Evolutionary conservation across 176 grass and related monocot species (phyloP).

Genomic region (Dendrocalamus sinicus): DNA sequence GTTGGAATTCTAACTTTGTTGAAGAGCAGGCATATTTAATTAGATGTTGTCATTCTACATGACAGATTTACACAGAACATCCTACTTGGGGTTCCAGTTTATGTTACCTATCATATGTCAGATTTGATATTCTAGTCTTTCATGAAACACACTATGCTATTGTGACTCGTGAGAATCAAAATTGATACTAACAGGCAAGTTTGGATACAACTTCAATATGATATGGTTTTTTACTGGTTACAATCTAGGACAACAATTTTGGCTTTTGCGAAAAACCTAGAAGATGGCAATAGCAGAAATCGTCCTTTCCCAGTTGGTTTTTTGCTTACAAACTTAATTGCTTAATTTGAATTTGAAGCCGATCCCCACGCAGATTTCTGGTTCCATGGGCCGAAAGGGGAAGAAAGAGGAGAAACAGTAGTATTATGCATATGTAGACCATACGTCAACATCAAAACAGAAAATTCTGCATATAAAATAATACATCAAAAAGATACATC

Average conservation of each 20-base stretch:
- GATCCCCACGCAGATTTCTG: background rate
- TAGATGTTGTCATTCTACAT: background rate
- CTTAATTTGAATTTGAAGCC: background rate
- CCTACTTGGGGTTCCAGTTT: background rate
- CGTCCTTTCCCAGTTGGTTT: background rate
- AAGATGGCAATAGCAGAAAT: background rate
- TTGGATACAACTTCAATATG: background rate
- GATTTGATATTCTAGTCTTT: background rate
- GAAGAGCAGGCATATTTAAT: background rate
- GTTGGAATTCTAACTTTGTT: slow-evolving; percentile 3
- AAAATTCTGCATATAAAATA: too few relatives aligned
- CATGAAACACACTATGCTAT: background rate
- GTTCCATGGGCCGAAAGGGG: background rate
- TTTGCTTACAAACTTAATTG: slow-evolving; percentile 6
- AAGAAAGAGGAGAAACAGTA: too few relatives aligned
- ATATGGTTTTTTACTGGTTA: background rate
- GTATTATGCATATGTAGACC: too few relatives aligned
- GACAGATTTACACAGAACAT: background rate
- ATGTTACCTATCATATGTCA: too few relatives aligned
- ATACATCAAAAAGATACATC: too few relatives aligned
- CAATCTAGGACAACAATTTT: background rate
- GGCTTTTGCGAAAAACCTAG: slow-evolving; percentile 15
- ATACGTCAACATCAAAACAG: too few relatives aligned
- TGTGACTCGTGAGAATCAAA: background rate
- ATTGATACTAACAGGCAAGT: slow-evolving; percentile 2